Evolutionary conservation across 352 stramenopile species (phyloP), one percentile per base, ranked within the genome.

Genomic region (Globisporangium okanoganense): DNA sequence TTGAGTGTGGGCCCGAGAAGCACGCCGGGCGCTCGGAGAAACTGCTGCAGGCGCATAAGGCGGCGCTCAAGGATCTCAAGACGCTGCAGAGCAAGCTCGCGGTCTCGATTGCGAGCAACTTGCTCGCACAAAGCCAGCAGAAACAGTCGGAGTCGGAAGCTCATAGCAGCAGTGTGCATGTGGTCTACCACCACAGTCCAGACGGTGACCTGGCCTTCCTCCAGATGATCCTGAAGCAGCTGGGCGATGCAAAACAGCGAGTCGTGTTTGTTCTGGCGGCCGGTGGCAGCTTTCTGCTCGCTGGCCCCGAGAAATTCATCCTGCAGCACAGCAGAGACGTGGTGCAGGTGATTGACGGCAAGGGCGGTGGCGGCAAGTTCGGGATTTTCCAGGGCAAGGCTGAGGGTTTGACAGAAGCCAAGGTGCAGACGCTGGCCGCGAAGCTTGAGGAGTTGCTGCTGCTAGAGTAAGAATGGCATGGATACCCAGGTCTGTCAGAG

Each of bases 381-480:
- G 77, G 82, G 12, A 62, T 91, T n/a, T 76, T 94, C 36, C 86
- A 95, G 63, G 86, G 86, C 40, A 94, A 94, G 64, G 82, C 79
- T 4, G 80, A 81, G 59, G 58, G 59, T 3, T 56, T 93, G 44
- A 40, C 25, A 1, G 27, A 45, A 8, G 47, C 50, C 22, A 82
- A 86, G n/a, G 48, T 90, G 7, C 56, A 70, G 27, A 54, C 60
- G 27, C 58, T 90, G 7, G 55, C 75, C 5, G 71, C 63, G 13
- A 75, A 80, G 53, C 68, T 93, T 1, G 31, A 75, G 25, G 59
- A 78, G 49, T 56, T 88, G 8, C 69, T 53, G 24, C 24, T 50
- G 41, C n/a, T 48, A 24, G n/a, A n/a, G n/a, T n/a, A n/a, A n/a
- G n/a, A n/a, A n/a, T n/a, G n/a, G n/a, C n/a, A n/a, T n/a, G n/a